Evolutionary conservation across 176 grass and related monocot species (phyloP).

Genomic region (Avena sativa): DNA sequence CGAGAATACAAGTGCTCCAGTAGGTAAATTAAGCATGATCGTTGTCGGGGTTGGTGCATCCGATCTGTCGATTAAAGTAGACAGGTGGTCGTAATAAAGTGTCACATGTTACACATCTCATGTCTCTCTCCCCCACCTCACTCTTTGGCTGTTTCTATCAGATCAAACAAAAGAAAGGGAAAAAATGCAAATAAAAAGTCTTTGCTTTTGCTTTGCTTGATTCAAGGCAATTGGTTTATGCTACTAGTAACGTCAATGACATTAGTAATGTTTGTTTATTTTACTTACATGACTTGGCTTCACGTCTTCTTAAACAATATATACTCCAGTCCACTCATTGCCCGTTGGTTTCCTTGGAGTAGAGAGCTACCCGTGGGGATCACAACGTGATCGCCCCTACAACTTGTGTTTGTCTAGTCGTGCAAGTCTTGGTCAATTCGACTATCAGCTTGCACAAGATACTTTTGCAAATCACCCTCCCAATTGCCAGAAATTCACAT

Average conservation of each 20-base stretch:
- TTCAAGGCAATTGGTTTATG: background rate
- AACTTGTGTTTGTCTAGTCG: constrained; percentile 4
- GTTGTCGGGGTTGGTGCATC: background rate
- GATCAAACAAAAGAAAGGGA: background rate
- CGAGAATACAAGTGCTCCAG: background rate
- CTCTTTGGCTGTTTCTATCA: background rate
- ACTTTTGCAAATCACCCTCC: background rate
- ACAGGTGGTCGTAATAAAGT: background rate
- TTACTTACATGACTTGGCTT: constrained; percentile 24
- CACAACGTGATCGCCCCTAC: background rate
- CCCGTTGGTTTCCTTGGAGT: background rate
- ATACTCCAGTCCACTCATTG: background rate
- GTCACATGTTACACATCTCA: background rate
- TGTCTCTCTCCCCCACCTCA: background rate
- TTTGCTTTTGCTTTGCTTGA: background rate
- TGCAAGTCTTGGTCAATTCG: background rate
- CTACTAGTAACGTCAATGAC: background rate
- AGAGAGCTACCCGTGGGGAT: background rate
- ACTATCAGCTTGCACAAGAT: background rate
- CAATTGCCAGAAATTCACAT: background rate
- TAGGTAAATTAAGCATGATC: background rate
- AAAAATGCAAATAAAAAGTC: background rate
- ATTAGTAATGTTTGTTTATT: background rate
- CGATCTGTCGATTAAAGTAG: background rate
- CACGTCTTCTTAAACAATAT: constrained; percentile 8